Evolutionary conservation across 371 early-diverging fungal species (phyloP).

Genomic region (Apophysomyces sp.): DNA sequence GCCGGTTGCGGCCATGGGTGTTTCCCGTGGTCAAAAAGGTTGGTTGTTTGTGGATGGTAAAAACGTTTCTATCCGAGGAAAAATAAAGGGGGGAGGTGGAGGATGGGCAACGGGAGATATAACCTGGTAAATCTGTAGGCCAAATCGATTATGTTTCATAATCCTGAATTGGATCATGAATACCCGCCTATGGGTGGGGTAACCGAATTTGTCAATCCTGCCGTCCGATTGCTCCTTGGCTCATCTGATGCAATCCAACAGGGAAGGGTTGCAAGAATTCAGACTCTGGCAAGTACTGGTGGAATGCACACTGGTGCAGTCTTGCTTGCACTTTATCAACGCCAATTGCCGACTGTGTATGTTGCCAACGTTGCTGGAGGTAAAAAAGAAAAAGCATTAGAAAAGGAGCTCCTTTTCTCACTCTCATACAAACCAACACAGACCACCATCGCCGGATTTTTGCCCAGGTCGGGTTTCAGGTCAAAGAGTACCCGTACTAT

Average conservation of each 20-base stretch:
- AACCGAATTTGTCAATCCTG: constrained; percentile 36
- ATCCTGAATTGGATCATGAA: constrained; percentile 77
- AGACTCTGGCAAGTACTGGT: constrained; percentile 88
- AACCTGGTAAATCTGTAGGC: constrained; percentile 49
- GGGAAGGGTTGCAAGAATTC: constrained; percentile 62
- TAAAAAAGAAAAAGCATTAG: constrained; percentile 28
- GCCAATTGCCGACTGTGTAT: background rate
- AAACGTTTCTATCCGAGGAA: too few species aligned
- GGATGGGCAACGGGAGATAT: background rate
- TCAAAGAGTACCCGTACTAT: constrained; percentile 79
- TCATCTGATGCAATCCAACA: constrained; percentile 70
- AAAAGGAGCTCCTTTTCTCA: constrained; percentile 66
- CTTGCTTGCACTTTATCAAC: constrained; percentile 63
- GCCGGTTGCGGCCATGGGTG: constrained; percentile 85
- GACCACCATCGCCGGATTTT: constrained; percentile 86
- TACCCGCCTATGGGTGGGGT: constrained; percentile 81
- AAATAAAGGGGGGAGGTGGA: too few species aligned
- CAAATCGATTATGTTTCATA: constrained; percentile 60
- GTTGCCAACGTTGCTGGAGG: background rate
- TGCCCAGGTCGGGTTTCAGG: constrained; percentile 68
- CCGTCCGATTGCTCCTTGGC: constrained; percentile 62
- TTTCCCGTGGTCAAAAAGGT: constrained; percentile 84
- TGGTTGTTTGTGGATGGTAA: too few species aligned
- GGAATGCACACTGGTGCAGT: constrained; percentile 75
- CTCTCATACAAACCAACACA: constrained; percentile 89